Evolutionary conservation across 495 filamentous ascomycete genomes (phyloP), one percentile per base, ranked within the genome.

Genomic region (Neurospora terricola): DNA sequence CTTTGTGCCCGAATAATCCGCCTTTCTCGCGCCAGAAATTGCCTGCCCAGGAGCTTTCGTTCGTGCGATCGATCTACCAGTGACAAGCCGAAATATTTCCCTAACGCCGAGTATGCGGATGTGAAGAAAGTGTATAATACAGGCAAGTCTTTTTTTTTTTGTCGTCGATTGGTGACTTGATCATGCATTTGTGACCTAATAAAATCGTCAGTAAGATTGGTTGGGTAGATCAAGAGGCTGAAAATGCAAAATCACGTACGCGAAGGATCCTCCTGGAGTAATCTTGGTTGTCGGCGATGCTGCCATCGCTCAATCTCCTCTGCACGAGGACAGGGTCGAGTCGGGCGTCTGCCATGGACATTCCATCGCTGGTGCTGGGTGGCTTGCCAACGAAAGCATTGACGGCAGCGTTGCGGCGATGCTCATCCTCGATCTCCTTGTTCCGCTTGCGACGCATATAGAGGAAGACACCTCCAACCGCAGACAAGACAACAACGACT

Each of bases 281-380:
- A 82, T 98, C 96, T 81, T 96, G 90, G 83, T 97, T 96, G 80
- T 99, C 96, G 76, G 94, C 95, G 79, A 99, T 98, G 83, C 95
- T 98, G 76, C 95, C 96, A 82, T 95, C 93, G 82, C 96, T 98
- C 84, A 95, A 90, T 81, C 96, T 89, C 78, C 94, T 87, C 76
- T 96, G 90, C 72, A 90, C 89, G 90, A 97, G 92, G 69, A 91
- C 89, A 30, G 95, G 93, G 75, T 99, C 96, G 73, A 98, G 91
- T 30, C 96, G 89, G 62, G 92, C 91, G 81, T 98, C 94, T 11
- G 87, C 86, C 84, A 91, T 89, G 37, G 91, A 91, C 39, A 84
- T 83, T 73, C 86, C 86, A 72, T 86, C 84, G 69, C 85, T 86
- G 80, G 84, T 86, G 34, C 83, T 83, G 34, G 87, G 85, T 1